A percentile compares a stretch with the other conserved stretches of the same genome.
phyloP scores from a whole-genome alignment of 441 rosid genomes.

The Jatropha podagrica region DNA sequence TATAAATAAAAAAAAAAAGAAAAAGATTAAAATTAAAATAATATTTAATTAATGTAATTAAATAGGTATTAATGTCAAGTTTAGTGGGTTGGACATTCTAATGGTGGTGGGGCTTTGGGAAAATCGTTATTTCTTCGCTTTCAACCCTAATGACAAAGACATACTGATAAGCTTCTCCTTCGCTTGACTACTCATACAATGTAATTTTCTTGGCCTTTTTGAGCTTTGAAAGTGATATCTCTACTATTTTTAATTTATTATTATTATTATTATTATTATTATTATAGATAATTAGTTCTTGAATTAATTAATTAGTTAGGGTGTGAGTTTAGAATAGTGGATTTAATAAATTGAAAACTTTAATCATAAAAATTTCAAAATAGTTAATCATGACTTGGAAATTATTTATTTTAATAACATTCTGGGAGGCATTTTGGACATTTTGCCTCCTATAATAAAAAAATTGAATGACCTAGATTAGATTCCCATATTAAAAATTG shows the following conservation, averaged over 20 bases:
- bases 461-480: constrained; percentile 5
- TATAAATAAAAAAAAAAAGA: not conserved
- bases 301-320: not conserved
- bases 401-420: too few relatives aligned
- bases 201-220: constrained; percentile 18
- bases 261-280: not conserved
- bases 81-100: constrained; percentile 21
- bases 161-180: constrained; percentile 9
- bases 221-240: constrained; percentile 21
- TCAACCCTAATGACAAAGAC: constrained; percentile 28
- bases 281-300: not conserved
- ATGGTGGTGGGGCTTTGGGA: constrained; percentile 33
- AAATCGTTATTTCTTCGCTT: constrained; percentile 29
- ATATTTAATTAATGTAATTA: not conserved
- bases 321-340: too few relatives aligned
- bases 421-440: too few relatives aligned
- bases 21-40: not conserved
- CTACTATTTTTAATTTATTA: not conserved
- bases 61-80: constrained; percentile 10
- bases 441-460: not conserved
- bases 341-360: too few relatives aligned
- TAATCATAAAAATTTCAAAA: too few relatives aligned
- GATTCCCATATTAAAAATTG: not conserved
- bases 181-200: constrained; percentile 28
- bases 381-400: too few relatives aligned